Evolutionary conservation across 139 green algal genomes (phyloP).

Genomic region (Deuterostichococcus epilithicus): DNA sequence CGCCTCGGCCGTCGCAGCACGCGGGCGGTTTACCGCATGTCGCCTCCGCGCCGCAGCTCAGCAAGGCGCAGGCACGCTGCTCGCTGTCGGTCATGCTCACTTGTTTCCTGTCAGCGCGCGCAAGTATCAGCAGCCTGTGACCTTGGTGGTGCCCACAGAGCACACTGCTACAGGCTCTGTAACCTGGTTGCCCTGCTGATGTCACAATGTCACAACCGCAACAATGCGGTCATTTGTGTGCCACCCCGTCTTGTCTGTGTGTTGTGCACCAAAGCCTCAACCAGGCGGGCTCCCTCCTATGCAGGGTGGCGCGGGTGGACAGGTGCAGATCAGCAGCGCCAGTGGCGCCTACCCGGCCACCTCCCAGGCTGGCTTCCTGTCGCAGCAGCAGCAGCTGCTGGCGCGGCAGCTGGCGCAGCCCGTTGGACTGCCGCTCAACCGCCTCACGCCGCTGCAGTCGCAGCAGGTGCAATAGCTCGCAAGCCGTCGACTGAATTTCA

Average conservation of each 20-base stretch:
- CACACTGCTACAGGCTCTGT: too few species aligned
- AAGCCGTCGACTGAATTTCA: background rate
- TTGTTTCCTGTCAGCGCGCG: too few species aligned
- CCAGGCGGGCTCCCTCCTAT: background rate
- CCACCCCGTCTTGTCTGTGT: constrained; percentile 5
- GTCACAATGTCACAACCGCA: too few species aligned
- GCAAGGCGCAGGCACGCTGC: background rate
- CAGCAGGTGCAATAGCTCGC: constrained; percentile 12
- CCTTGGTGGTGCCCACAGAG: too few species aligned
- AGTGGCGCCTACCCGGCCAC: background rate
- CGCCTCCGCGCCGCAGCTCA: background rate
- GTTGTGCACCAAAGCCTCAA: background rate
- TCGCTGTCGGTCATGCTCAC: too few species aligned
- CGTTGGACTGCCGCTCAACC: constrained; percentile 20
- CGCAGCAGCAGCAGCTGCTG: constrained; percentile 9
- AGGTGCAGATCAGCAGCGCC: background rate
- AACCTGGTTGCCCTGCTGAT: too few species aligned
- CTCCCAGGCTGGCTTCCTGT: background rate
- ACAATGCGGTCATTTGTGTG: too few species aligned
- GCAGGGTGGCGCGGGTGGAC: background rate
- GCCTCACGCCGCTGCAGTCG: constrained; percentile 29
- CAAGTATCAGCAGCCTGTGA: too few species aligned
- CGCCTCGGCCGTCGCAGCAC: background rate
- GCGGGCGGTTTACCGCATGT: background rate
- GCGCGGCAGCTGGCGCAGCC: constrained; percentile 10